Evolutionary conservation across 208 protist genomes (phyloP), one percentile per base, ranked within the genome.

Genomic region (Strigomonas culicis): DNA sequence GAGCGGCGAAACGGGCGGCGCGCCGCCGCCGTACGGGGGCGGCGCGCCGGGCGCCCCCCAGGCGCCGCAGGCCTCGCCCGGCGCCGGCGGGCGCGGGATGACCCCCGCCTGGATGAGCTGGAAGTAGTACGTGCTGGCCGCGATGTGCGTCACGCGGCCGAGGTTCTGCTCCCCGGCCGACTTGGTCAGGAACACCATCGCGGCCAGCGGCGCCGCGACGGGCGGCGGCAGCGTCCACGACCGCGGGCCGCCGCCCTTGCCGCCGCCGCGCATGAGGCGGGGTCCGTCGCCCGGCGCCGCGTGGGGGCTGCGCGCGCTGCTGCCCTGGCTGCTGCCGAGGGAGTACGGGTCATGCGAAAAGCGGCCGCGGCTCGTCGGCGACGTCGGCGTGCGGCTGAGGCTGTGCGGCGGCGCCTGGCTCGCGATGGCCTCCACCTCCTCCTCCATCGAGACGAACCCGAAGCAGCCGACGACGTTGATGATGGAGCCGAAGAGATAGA

Each of bases 391-490:
- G 41, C 32, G 52, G 27, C 4, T 31, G 41, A 39, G 52, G 52
- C 53, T 22, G n/a, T 13, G 46, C 44, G 69, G 66, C 27, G 74
- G 66, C 36, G 72, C 58, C 63, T 65, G 34, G 25, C 63, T 63
- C 55, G 65, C 50, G 19, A 65, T 66, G 6, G 77, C 74, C 0
- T 69, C 72, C 19, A 81, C 78, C 60, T 88, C 87, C 57, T 84
- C 78, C 71, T 87, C 66, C 79, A 91, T 90, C 10, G 88, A 84
- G 0, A 86, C 79, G 57, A 94, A 88, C 21, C 88, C 88, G 58
- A 94, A 94, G 70, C 81, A 91, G 43, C 88, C 88, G 11, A 94
- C 84, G 66, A 94, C 83, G 63, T 94, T 90, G 41, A 94, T 74
- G 70, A 90, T 79, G 19, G 69, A 77, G 50, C 75, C 81, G 47